Evolutionary conservation across 2,329 filamentous ascomycete species (phyloP), one percentile per base, ranked within the genome.

Genomic region (Metarhizium sp.): DNA sequence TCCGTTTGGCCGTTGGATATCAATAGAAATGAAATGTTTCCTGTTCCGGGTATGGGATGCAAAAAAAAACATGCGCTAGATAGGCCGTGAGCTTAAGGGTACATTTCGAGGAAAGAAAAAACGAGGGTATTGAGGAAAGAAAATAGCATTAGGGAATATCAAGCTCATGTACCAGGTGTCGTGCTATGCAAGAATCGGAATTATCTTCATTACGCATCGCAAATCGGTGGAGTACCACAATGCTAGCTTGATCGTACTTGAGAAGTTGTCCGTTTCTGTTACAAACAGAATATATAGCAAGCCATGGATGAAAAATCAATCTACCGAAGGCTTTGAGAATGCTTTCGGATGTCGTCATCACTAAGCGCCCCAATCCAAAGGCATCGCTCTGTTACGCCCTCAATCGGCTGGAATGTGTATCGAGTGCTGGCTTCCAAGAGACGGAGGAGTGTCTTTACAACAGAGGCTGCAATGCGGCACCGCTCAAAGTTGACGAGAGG

Each of bases 401-500:
- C 86, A 42, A 92, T 82, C 1, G 88, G 84, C 62, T 84, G 79
- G 67, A 92, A 91, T 6, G 75, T 73, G 67, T 92, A 94, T 55
- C 83, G 79, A 25, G 85, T 82, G 66, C 88, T 92, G 1, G 87
- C 86, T 70, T 94, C 89, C 10, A 94, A 75, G n/a, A 94, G 75
- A 25, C 89, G 78, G 45, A 92, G 73, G 43, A 94, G 73, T 51
- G 87, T 90, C 75, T 94, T 94, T 60, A 92, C 85, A 43, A 92
- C 86, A 1, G 80, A 78, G 3, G 89, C 89, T 30, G 86, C 85
- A 36, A 83, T 86, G 58, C 90, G 86, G 62, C 87, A 90, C 56
- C 87, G 80, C 73, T 92, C 88, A 71, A 94, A 94, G 69, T 94
- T 94, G 62, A 94, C 81, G 48, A 94, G 75, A 14, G 85, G 84